These are phyloP conservation scores for Cercospora brassicicola DNA, from an alignment of 2,329 filamentous ascomycete genomes.

Conservation along the genomic window DNA sequence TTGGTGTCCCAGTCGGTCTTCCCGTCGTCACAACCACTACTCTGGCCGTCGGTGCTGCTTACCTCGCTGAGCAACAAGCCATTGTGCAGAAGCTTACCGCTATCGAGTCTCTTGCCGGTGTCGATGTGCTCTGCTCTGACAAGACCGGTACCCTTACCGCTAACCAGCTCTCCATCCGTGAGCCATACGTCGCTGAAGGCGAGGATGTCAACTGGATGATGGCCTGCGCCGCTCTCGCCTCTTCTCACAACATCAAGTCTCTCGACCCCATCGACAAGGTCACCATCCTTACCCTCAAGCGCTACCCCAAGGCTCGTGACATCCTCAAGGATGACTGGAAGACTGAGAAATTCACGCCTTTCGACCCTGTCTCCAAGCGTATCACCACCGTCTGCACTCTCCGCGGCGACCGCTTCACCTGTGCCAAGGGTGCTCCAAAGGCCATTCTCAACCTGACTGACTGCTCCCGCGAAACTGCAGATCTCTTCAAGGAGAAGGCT, in stretches of 20 bases:
- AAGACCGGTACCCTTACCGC: constrained; percentile 77
- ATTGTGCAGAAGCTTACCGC: constrained; percentile 79
- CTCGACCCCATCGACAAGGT: constrained; percentile 79
- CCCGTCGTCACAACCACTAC: constrained; percentile 77
- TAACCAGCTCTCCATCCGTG: constrained; percentile 73
- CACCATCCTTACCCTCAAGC: constrained; percentile 72
- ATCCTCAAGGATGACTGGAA: constrained; percentile 73
- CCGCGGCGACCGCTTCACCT: constrained; percentile 69
- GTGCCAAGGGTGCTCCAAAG: constrained; percentile 76
- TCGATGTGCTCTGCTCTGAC: constrained; percentile 77
- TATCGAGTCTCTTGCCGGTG: constrained; percentile 73
- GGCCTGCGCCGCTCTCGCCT: constrained; percentile 74
- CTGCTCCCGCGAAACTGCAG: constrained; percentile 64
- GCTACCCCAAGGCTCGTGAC: constrained; percentile 74
- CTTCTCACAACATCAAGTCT: constrained; percentile 76
- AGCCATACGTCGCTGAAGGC: constrained; percentile 73
- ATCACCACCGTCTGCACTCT: constrained; percentile 70
- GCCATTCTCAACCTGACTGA: constrained; percentile 69
- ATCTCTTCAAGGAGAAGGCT: constrained; percentile 70
- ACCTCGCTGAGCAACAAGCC: constrained; percentile 74
- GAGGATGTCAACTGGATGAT: constrained; percentile 83
- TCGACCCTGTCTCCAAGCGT: constrained; percentile 78
- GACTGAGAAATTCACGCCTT: constrained; percentile 74
- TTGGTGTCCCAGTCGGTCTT: constrained; percentile 77
- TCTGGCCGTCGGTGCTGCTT: constrained; percentile 73